Percentiles rank a stretch among this genome's conserved stretches.
Conservation (phyloP, 1,139 yeast genomes). For the Candida sp. region DNA sequence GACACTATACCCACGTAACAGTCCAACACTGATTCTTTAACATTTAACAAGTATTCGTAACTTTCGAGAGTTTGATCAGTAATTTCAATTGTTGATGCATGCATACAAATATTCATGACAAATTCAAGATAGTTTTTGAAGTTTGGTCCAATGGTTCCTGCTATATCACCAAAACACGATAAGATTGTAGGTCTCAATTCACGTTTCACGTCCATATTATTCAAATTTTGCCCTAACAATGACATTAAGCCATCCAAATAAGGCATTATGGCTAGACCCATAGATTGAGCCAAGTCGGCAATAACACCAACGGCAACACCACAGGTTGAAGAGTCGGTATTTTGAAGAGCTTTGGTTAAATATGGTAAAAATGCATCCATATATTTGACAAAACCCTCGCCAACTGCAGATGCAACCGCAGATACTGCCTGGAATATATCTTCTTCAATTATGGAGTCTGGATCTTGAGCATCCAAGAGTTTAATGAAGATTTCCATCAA, state of each 20-base stretch:
- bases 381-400: conserved; percentile 66
- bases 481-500: conserved; percentile 82
- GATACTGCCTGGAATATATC: conserved; percentile 91
- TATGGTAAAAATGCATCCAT: conserved; percentile 82
- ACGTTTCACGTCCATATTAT: conserved; percentile 62
- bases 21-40: conserved; percentile 86
- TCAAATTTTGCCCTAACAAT: conserved; percentile 70
- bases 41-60: conserved; percentile 66
- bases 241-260: conserved; percentile 82
- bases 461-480: conserved; percentile 55
- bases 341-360: conserved; percentile 72
- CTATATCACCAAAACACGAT: conserved; percentile 97
- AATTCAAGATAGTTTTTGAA: conserved; percentile 75
- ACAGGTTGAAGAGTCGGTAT: conserved; percentile 80
- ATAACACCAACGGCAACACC: conserved; percentile 91
- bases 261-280: conserved; percentile 69
- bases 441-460: conserved; percentile 85
- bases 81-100: conserved; percentile 52
- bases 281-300: conserved; percentile 92
- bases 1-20: conserved; percentile 95
- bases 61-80: conserved; percentile 68
- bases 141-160: conserved; percentile 75
- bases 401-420: conserved; percentile 81
- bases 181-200: conserved; percentile 85
- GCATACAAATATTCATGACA: conserved; percentile 69